Evolutionary conservation across 345 rosid genomes (phyloP), one percentile per base, ranked within the genome.

Genomic region (Eucalyptus pauciflora): DNA sequence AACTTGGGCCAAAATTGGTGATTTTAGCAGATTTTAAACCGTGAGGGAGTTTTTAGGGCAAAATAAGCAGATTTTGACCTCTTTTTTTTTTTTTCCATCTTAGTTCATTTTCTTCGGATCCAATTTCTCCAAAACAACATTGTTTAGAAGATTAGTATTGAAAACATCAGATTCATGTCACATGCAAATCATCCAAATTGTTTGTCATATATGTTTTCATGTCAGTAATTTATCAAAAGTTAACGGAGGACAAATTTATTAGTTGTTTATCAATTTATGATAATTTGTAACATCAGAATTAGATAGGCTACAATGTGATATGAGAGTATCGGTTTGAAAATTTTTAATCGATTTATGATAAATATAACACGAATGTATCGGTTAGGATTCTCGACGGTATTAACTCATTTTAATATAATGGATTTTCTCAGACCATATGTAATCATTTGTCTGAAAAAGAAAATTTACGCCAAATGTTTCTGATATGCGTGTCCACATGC

Each of bases 321-420:
- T 18, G 6, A 24, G 29, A 56, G 3, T 56, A 56, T 22, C 1
- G 1, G 6, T 56, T 10, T 56, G 6, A 10, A 56, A 56, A 0
- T 24, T 4, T 56, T 56, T 56, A 56, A 24, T 9, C 0, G 10
- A 24, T 9, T 56, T 22, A 29, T 22, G 13, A 56, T 24, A 56
- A 56, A 24, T 1, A 5, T 56, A 56, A 13, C 29, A 56, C 6
- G 1, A 56, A 25, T 56, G 3, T 56, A 24, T 56, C 12, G 1
- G 1, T 1, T 56, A 4, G 5, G 6, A 56, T 24, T 56, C 1
- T 24, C 6, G 1, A 1, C 0, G 6, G 62, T 24, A 56, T 56
- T 56, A 22, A 22, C 6, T 56, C 13, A 56, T 56, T 56, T 4
- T 24, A 56, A 10, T 22, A 10, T 25, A 4, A 56, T 4, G 31